A percentile compares a stretch with the other conserved stretches of the same genome.
Conservation (phyloP, 2,329 filamentous ascomycete genomes). For the Cladobotryum mycophilum region DNA sequence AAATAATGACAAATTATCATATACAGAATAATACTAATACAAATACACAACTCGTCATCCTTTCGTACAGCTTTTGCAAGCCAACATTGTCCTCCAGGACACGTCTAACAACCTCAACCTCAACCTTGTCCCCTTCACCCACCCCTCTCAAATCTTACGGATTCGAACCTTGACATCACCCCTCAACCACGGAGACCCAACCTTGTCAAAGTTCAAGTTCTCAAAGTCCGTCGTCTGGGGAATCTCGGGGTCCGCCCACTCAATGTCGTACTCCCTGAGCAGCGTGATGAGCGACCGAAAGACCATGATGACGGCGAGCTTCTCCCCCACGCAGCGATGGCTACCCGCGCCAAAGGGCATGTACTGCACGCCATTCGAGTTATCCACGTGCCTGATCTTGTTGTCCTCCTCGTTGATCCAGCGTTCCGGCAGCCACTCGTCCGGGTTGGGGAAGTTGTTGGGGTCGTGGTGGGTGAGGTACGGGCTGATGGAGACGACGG, state of each 20-base stretch:
- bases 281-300: conserved; percentile 10
- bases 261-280: conserved; percentile 14
- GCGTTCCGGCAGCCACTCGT: conserved; percentile 14
- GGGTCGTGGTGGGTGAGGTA: conserved; percentile 13
- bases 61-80: too few species aligned
- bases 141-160: not conserved
- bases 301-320: conserved; percentile 11
- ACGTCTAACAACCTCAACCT: not conserved
- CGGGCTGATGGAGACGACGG: conserved; percentile 12
- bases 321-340: conserved; percentile 11
- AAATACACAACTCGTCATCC: too few species aligned
- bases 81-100: too few species aligned
- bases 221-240: conserved; percentile 5
- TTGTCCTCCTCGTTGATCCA: conserved; percentile 15
- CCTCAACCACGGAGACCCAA: conserved; percentile 13
- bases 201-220: conserved; percentile 13
- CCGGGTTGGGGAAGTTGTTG: conserved; percentile 7
- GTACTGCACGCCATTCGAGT: not conserved
- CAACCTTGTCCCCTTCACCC: not conserved
- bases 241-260: conserved; percentile 9
- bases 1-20: not conserved
- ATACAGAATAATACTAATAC: not conserved
- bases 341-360: conserved; percentile 6
- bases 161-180: conserved; percentile 9
- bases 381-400: not conserved